A percentile compares a stretch with the other conserved stretches of the same genome.
phyloP scores from a whole-genome alignment of 129 eudicot genomes.

The Flaveria trinervia region DNA sequence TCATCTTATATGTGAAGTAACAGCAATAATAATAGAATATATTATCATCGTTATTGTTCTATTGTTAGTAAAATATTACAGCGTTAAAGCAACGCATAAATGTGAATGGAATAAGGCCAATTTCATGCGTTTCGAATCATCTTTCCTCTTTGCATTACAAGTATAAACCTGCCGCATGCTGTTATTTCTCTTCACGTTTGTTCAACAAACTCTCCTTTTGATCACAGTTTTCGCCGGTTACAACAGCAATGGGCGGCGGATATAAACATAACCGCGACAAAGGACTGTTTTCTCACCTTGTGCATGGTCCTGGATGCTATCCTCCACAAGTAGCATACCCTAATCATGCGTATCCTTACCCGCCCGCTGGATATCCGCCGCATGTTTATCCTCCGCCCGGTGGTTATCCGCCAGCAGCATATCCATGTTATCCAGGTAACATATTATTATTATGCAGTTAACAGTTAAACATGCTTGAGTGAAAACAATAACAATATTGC shows the following conservation, averaged over 20 bases:
- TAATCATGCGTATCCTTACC: background rate
- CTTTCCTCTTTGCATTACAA: background rate
- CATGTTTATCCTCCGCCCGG: constrained; percentile 11
- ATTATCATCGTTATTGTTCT: background rate
- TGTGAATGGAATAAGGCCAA: constrained; percentile 3
- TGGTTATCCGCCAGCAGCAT: constrained; percentile 23
- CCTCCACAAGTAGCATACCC: background rate
- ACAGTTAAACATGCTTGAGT: too few relatives aligned
- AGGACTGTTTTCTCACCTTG: background rate
- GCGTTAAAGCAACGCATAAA: constrained; percentile 9
- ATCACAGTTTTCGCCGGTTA: background rate
- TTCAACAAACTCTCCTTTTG: background rate
- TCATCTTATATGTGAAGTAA: too few relatives aligned
- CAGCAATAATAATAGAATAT: background rate
- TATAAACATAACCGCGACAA: background rate
- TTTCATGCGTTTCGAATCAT: background rate
- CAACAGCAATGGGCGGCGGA: constrained; percentile 10
- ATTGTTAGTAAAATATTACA: constrained; percentile 1
- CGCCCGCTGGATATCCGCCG: constrained; percentile 30
- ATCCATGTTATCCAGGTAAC: constrained; percentile 33
- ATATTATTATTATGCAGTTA: background rate
- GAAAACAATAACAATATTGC: too few relatives aligned
- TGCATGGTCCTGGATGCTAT: background rate
- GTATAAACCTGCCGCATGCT: background rate
- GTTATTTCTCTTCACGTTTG: too few relatives aligned